Base-by-base conservation (phyloP, 164 flowering plant genomes). In the Saururus chinensis region DNA sequence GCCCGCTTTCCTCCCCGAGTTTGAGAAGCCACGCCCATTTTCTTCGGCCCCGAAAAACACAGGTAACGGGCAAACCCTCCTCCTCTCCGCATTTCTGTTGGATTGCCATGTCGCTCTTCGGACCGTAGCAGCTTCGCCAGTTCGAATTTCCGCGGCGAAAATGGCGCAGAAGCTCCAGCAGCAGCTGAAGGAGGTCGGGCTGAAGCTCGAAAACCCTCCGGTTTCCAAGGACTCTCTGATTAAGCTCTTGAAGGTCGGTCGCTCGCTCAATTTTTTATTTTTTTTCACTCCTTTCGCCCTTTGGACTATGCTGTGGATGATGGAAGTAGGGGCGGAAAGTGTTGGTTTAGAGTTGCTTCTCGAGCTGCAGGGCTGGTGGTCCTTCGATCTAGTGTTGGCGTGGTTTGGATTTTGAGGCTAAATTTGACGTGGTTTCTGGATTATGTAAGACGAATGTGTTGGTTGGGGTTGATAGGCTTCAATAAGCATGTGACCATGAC, bases 171-270 rank as follows among this genome's bases (percentile, higher is more conserved):
- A 78, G 77, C 73, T 76, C 21, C 78, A 78, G 60, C 74, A 78
- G 68, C 87, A 80, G 85, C 84, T 93, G 56, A 74, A 68, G 75
- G 95, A 88, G 72, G 62, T 90, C 41, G 97, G 97, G 71, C 80
- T 87, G 62, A 88, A 85, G 95, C 89, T 92, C 65, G 82, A 85
- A 56, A 63, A 59, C 35, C 88, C 80, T 71, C 93, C 96, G 11
- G 40, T 85, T 40, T 63, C 82, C 52, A 92, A 89, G 68, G 98
- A 88, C 66, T 72, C 82, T 45, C 85, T 92, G 23, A 58, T 85
- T 64, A 84, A 88, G 82, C 90, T 92, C 62, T 68, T 89, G 23
- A 86, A 88, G 92, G 98, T 88, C 0, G 53, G 67, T 65, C 57
- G 41, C 60, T 24, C 0, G 1, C 53, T 14, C 59, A 4, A 19